These are phyloP conservation scores for Drechslera avenae DNA, from an alignment of 2,329 filamentous ascomycete genomes.

Conservation along the genomic window DNA sequence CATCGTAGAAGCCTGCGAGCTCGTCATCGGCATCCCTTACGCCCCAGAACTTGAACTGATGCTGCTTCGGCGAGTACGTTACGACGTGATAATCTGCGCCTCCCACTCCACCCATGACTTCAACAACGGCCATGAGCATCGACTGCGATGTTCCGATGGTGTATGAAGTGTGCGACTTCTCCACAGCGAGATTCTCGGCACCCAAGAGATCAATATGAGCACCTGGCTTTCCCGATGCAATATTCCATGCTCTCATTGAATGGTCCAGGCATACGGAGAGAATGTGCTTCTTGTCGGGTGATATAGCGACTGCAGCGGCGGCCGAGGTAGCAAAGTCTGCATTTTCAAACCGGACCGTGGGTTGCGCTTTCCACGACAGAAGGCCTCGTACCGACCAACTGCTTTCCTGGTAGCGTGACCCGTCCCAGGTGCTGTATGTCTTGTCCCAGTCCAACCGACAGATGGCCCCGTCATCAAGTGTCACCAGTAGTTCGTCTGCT, in stretches of 20 bases:
- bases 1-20: slow-evolving; percentile 69
- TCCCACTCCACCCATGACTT: slow-evolving; percentile 56
- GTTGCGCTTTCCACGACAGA: slow-evolving; percentile 68
- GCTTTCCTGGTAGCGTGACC: slow-evolving; percentile 74
- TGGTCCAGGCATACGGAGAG: slow-evolving; percentile 91
- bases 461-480: slow-evolving; percentile 79
- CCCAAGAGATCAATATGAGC: slow-evolving; percentile 79
- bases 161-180: slow-evolving; percentile 70
- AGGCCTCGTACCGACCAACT: slow-evolving; percentile 69
- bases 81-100: slow-evolving; percentile 66
- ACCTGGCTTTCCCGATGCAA: slow-evolving; percentile 77
- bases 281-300: slow-evolving; percentile 58
- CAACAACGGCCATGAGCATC: slow-evolving; percentile 75
- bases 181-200: slow-evolving; percentile 60
- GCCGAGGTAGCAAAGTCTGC: slow-evolving; percentile 67
- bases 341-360: slow-evolving; percentile 68
- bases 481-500: slow-evolving; percentile 75
- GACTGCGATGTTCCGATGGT: slow-evolving; percentile 78
- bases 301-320: slow-evolving; percentile 63
- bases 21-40: slow-evolving; percentile 65
- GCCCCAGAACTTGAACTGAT: slow-evolving; percentile 95
- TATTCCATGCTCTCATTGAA: slow-evolving; percentile 85
- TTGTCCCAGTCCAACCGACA: slow-evolving; percentile 61
- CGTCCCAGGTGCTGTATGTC: slow-evolving; percentile 62
- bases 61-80: slow-evolving; percentile 85